A percentile compares a stretch with the other conserved stretches of the same genome.
These are phyloP conservation scores for Tephrocybe sp. DNA, from an alignment of 768 basidiomycete species.

Conservation along the genomic window DNA sequence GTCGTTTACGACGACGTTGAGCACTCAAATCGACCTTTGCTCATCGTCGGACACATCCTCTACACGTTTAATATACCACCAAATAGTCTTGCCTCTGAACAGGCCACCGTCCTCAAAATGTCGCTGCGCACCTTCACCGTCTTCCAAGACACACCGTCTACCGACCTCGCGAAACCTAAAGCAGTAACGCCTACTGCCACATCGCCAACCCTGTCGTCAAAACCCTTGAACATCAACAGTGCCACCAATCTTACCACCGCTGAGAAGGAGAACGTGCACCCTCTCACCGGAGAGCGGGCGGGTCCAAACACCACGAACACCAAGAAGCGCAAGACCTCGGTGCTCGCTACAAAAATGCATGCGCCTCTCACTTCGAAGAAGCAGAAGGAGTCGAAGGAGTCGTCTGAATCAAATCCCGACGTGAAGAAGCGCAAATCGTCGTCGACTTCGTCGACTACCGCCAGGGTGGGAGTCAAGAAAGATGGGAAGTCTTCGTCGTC, in stretches of 20 bases:
- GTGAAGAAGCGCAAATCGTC: slow-evolving; percentile 65
- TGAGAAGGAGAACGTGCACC: slow-evolving; percentile 83
- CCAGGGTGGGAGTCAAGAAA: slow-evolving; percentile 36
- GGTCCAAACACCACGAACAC: slow-evolving; percentile 32
- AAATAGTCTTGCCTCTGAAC: slow-evolving; percentile 4
- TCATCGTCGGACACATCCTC: slow-evolving; percentile 6
- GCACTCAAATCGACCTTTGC: not conserved
- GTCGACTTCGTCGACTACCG: slow-evolving; percentile 28
- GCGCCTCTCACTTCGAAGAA: slow-evolving; percentile 37
- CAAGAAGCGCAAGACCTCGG: slow-evolving; percentile 69
- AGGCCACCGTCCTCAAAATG: slow-evolving; percentile 34
- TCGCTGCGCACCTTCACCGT: slow-evolving; percentile 61
- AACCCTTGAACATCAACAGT: slow-evolving; percentile 18
- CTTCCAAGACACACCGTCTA: slow-evolving; percentile 55
- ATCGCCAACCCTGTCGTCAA: slow-evolving; percentile 26
- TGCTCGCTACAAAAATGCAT: slow-evolving; percentile 54
- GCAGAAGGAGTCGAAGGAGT: slow-evolving; percentile 44
- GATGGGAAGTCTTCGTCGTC: slow-evolving; percentile 30
- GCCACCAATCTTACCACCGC: slow-evolving; percentile 35
- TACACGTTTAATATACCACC: slow-evolving; percentile 1
- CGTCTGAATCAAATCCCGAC: slow-evolving; percentile 42
- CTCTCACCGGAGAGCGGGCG: slow-evolving; percentile 66
- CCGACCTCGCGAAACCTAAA: slow-evolving; percentile 32
- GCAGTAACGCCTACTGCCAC: slow-evolving; percentile 27
- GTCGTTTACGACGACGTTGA: slow-evolving; percentile 14